These are phyloP conservation scores for Nannizziopsis arthrosporioides DNA, from an alignment of 2,329 filamentous ascomycete species.

Conservation along the genomic window DNA sequence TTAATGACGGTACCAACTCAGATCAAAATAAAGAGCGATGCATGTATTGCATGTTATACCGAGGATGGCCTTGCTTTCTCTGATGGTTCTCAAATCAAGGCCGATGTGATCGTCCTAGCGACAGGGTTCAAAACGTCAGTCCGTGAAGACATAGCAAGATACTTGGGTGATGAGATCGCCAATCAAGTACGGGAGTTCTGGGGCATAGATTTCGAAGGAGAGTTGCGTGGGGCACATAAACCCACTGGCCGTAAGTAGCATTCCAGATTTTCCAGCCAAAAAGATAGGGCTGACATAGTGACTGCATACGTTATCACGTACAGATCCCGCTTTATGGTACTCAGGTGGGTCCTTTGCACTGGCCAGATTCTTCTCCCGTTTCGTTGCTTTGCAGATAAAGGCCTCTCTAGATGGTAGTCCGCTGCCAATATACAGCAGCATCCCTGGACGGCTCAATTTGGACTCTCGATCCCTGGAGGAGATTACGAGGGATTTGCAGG, in stretches of 20 bases:
- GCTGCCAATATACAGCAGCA: conserved; percentile 8
- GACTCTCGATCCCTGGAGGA: neutral
- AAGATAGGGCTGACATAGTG: neutral
- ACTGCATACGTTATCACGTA: neutral
- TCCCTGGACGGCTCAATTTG: neutral
- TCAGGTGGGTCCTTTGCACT: conserved; percentile 35
- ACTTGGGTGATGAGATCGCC: conserved; percentile 34
- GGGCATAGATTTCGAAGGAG: conserved; percentile 38
- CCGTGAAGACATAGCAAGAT: conserved; percentile 26
- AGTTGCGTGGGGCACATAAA: conserved; percentile 35
- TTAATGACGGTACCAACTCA: conserved; percentile 13
- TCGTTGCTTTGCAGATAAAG: conserved; percentile 39
- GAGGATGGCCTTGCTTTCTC: conserved; percentile 33
- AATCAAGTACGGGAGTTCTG: conserved; percentile 35
- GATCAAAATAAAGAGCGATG: conserved; percentile 36
- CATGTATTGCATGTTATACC: conserved; percentile 28
- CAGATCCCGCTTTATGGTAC: conserved; percentile 32
- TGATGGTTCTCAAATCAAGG: conserved; percentile 34
- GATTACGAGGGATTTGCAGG: neutral
- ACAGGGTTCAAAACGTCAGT: conserved; percentile 39
- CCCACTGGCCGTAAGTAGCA: conserved; percentile 28
- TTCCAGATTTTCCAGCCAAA: neutral
- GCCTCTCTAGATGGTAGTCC: conserved; percentile 19
- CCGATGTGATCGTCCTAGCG: conserved; percentile 38
- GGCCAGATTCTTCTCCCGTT: conserved; percentile 32